A percentile compares a stretch with the other conserved stretches of the same genome.
phyloP scores from a whole-genome alignment of 2,329 filamentous ascomycete genomes.

The Pyricularia pennisetigena region DNA sequence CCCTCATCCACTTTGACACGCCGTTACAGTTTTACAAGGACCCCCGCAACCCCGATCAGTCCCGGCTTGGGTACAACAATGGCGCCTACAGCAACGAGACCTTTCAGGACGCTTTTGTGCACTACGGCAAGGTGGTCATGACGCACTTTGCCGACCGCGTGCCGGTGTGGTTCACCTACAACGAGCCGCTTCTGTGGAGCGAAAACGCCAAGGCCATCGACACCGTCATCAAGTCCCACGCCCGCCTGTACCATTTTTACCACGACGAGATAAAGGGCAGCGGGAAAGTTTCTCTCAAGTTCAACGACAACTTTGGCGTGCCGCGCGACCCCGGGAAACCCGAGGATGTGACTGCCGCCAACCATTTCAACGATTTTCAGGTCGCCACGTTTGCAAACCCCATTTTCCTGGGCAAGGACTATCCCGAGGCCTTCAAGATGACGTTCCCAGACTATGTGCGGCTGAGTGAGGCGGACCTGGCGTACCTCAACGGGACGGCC shows the following conservation, averaged over 20 bases:
- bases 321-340: constrained; percentile 28
- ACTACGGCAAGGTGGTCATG: constrained; percentile 43
- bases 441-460: constrained; percentile 34
- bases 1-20: constrained; percentile 39
- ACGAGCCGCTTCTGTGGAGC: constrained; percentile 28
- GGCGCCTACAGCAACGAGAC: constrained; percentile 33
- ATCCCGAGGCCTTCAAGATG: constrained; percentile 34
- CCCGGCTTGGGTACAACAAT: constrained; percentile 26
- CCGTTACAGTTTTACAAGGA: constrained; percentile 21
- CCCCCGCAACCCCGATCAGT: constrained; percentile 22
- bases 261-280: constrained; percentile 39
- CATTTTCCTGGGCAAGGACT: constrained; percentile 39
- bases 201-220: constrained; percentile 15
- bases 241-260: constrained; percentile 41
- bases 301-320: constrained; percentile 40
- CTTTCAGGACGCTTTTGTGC: constrained; percentile 39
- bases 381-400: constrained; percentile 42
- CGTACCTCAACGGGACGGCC: constrained; percentile 34
- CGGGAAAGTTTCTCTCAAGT: constrained; percentile 39
- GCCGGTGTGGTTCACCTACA: constrained; percentile 42
- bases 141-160: constrained; percentile 40
- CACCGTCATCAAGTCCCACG: constrained; percentile 35
- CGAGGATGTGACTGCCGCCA: constrained; percentile 31
- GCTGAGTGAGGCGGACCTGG: constrained; percentile 36
- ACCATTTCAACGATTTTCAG: constrained; percentile 36